These are phyloP conservation scores for Teunomyces pallodes DNA, from an alignment of 805 yeast species.

Conservation along the genomic window DNA sequence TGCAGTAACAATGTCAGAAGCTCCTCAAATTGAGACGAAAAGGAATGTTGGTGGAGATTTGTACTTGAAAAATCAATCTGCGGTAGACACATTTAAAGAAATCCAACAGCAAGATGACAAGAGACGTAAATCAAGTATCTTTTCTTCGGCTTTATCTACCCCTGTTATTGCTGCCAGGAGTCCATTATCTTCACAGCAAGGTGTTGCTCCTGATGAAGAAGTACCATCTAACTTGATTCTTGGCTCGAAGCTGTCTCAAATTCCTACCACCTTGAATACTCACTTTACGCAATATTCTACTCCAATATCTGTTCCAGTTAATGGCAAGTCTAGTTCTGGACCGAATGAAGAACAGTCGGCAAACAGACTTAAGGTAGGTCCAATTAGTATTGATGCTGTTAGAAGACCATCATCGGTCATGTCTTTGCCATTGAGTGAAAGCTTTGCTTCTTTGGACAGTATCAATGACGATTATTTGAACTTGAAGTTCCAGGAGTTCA, in stretches of 20 bases:
- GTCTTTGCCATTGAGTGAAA: slow-evolving; percentile 64
- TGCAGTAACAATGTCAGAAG: slow-evolving; percentile 24
- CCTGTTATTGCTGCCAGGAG: slow-evolving; percentile 15
- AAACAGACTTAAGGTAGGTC: slow-evolving; percentile 29
- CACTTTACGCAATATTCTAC: neutral
- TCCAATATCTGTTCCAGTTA: neutral
- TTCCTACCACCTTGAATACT: neutral
- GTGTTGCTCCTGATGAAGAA: slow-evolving; percentile 1
- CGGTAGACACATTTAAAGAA: slow-evolving; percentile 42
- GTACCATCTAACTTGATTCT: neutral
- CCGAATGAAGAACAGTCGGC: neutral
- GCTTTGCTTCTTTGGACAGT: slow-evolving; percentile 77
- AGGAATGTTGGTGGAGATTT: slow-evolving; percentile 46
- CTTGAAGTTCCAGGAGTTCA: slow-evolving; percentile 34
- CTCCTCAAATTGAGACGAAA: slow-evolving; percentile 45
- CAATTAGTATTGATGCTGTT: slow-evolving; percentile 24
- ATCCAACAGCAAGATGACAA: slow-evolving; percentile 41
- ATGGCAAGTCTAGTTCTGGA: slow-evolving; percentile 6
- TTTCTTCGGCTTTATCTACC: slow-evolving; percentile 14
- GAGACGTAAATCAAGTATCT: slow-evolving; percentile 32
- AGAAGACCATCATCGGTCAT: slow-evolving; percentile 63
- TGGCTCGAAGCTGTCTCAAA: neutral
- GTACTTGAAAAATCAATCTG: slow-evolving; percentile 40
- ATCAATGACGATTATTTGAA: slow-evolving; percentile 56
- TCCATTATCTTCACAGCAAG: slow-evolving; percentile 12